These are phyloP conservation scores for Candida insectalens DNA, from an alignment of 805 yeast species.

Conservation along the genomic window DNA sequence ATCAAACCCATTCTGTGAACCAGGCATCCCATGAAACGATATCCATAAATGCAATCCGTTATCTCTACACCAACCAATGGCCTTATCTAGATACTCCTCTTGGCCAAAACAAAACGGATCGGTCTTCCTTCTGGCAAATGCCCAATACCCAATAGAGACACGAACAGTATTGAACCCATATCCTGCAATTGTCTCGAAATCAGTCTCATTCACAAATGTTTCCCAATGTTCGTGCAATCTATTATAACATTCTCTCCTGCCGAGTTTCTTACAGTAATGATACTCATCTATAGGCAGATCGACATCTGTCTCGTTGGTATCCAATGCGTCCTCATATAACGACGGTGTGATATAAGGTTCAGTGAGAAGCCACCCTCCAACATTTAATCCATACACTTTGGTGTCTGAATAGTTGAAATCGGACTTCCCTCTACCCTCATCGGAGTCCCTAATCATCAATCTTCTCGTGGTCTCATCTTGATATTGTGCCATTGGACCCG, in stretches of 20 bases:
- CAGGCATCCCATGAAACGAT: conserved; percentile 94
- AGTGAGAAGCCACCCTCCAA: conserved; percentile 68
- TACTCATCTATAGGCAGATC: conserved; percentile 74
- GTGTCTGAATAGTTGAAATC: conserved; percentile 13
- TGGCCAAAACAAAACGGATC: conserved; percentile 92
- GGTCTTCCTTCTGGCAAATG: conserved; percentile 45
- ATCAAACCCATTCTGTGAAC: conserved; percentile 93
- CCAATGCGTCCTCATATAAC: conserved; percentile 30
- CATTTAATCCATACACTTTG: conserved; percentile 34
- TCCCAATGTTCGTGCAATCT: conserved; percentile 66
- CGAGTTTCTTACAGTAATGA: conserved; percentile 52
- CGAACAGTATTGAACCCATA: conserved; percentile 78
- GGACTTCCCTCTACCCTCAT: background rate
- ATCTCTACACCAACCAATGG: conserved; percentile 64
- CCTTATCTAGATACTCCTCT: conserved; percentile 58
- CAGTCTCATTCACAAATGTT: conserved; percentile 65
- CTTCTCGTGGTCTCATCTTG: no score
- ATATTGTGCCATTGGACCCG: background rate
- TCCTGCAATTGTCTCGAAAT: conserved; percentile 47
- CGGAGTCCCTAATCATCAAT: no score
- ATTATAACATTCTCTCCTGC: conserved; percentile 42
- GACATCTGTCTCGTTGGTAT: conserved; percentile 18
- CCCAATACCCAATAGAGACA: conserved; percentile 95
- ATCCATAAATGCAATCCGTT: conserved; percentile 72
- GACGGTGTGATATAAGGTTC: conserved; percentile 69